phyloP scores from a whole-genome alignment of 1,139 yeast species.

The Yarrowia galli region DNA sequence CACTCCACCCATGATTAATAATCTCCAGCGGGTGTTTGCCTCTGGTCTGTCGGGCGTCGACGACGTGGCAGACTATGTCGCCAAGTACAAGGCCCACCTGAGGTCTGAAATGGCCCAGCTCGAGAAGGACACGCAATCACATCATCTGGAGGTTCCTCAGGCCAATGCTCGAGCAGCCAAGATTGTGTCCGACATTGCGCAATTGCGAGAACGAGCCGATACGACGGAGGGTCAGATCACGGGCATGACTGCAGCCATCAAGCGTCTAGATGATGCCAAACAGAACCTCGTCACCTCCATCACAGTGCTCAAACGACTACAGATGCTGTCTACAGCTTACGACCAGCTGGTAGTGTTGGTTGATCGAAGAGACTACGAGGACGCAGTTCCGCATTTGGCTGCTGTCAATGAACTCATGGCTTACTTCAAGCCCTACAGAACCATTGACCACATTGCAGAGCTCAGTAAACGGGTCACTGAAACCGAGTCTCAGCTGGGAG shows the following conservation, averaged over 20 bases:
- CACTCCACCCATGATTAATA: conserved; percentile 18
- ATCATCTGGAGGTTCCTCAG: conserved; percentile 49
- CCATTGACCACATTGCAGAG: conserved; percentile 80
- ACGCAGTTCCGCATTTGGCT: conserved; percentile 70
- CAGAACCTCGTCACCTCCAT: conserved; percentile 81
- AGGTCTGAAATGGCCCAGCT: conserved; percentile 48
- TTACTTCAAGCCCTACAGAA: conserved; percentile 81
- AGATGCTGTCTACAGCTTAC: conserved; percentile 83
- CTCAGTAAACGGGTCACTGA: conserved; percentile 68
- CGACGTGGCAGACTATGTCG: conserved; percentile 35
- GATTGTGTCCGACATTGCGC: conserved; percentile 53
- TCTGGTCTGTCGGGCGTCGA: conserved; percentile 37
- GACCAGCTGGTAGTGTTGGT: conserved; percentile 64
- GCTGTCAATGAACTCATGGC: conserved; percentile 81
- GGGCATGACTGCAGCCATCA: conserved; percentile 76
- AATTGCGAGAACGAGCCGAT: conserved; percentile 59
- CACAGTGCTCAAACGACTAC: conserved; percentile 85
- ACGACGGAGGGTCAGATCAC: conserved; percentile 70
- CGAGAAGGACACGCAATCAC: conserved; percentile 51
- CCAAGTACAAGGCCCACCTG: conserved; percentile 32
- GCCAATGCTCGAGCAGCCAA: conserved; percentile 44
- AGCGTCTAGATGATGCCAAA: conserved; percentile 79
- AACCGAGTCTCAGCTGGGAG: conserved; percentile 70
- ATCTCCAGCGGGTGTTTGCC: conserved; percentile 37
- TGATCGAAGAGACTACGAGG: conserved; percentile 62